Conservation (phyloP, 75 land plant genomes). For the Sequoiadendron giganteum region DNA sequence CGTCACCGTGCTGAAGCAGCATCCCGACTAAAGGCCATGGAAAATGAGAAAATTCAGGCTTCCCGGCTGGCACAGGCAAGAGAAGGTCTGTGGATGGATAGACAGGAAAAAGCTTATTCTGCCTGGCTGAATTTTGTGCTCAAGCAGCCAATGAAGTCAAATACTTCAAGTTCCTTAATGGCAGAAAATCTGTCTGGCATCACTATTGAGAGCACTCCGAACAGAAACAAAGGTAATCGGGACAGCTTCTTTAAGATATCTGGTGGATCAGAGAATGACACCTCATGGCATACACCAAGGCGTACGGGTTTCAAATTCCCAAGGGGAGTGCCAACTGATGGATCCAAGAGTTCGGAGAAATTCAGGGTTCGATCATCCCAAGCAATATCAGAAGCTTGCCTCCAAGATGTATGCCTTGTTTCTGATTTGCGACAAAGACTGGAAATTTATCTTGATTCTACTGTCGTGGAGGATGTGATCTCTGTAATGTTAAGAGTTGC, state of each 20-base stretch:
- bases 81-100: constrained; percentile 46
- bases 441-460: constrained; percentile 39
- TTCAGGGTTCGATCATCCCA: neutral
- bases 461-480: constrained; percentile 48
- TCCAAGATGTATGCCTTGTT: constrained; percentile 59
- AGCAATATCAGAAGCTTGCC: constrained; percentile 21
- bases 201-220: neutral
- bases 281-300: constrained; percentile 41
- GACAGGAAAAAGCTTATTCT: constrained; percentile 43
- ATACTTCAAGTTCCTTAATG: neutral
- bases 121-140: constrained; percentile 76
- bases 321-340: neutral
- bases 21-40: constrained; percentile 44
- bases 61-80: constrained; percentile 44
- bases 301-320: constrained; percentile 15
- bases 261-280: constrained; percentile 8
- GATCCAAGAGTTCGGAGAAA: constrained; percentile 8
- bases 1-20: constrained; percentile 18
- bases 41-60: constrained; percentile 59
- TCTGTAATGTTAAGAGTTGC: constrained; percentile 55
- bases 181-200: neutral
- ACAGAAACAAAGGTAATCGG: constrained; percentile 18
- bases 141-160: constrained; percentile 38
- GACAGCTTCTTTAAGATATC: constrained; percentile 8
- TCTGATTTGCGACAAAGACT: constrained; percentile 65